A percentile compares a stretch with the other conserved stretches of the same genome.
Conservation (phyloP, 2,329 filamentous ascomycete genomes). For the Ophiostoma perfectum region DNA sequence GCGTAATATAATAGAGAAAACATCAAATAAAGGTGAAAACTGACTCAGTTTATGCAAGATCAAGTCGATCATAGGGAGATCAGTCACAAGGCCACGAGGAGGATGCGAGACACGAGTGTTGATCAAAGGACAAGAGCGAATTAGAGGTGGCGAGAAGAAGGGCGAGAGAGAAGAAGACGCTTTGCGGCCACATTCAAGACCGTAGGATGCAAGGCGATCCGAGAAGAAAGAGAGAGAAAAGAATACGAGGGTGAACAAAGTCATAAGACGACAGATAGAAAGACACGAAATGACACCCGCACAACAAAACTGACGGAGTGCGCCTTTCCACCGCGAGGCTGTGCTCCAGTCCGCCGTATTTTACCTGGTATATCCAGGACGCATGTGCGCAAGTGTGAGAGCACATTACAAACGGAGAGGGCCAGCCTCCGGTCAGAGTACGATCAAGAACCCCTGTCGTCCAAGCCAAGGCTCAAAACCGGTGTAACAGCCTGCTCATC, state of each 20-base stretch:
- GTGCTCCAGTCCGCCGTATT: background rate
- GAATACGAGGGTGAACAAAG: background rate
- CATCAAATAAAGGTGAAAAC: background rate
- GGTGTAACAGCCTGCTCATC: background rate
- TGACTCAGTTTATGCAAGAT: constrained; percentile 9
- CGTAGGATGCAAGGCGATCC: background rate
- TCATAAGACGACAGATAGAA: background rate
- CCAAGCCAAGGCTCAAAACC: background rate
- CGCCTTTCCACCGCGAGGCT: background rate
- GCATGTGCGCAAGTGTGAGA: no score
- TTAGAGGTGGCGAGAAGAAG: background rate
- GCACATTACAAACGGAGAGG: background rate
- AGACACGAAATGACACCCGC: background rate
- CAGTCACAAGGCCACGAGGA: constrained; percentile 8
- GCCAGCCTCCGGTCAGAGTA: background rate
- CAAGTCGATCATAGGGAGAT: constrained; percentile 8
- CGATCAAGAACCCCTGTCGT: background rate
- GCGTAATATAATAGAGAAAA: background rate
- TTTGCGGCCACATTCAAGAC: background rate
- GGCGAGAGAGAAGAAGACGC: background rate
- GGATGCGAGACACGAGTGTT: background rate
- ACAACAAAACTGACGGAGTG: background rate
- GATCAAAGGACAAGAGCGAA: background rate
- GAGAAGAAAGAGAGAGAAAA: background rate
- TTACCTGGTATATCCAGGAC: background rate